Evolutionary conservation across 768 basidiomycete species (phyloP).

Genomic region (Auriculariales sp.): DNA sequence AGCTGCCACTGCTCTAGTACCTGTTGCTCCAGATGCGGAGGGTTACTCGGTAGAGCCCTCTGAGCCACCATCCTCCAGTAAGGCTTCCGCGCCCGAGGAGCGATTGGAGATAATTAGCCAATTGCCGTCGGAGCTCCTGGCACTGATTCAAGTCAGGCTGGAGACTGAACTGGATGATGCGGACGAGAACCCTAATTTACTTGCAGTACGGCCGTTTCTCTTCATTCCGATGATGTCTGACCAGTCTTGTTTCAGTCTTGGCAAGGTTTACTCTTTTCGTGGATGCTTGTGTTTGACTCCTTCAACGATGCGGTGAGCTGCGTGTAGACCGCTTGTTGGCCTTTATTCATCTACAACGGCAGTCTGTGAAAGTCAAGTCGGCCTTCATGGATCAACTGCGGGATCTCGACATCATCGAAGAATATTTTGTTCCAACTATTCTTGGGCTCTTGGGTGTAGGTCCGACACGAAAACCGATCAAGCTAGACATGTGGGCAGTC

Average conservation of each 20-base stretch:
- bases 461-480: slow-evolving; percentile 44
- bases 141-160: slow-evolving; percentile 39
- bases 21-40: slow-evolving; percentile 43
- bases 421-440: slow-evolving; percentile 55
- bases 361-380: slow-evolving; percentile 82
- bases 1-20: slow-evolving; percentile 36
- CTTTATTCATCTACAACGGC: slow-evolving; percentile 3
- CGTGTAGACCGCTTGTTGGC: not conserved
- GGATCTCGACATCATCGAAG: slow-evolving; percentile 45
- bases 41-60: slow-evolving; percentile 12
- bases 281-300: slow-evolving; percentile 81
- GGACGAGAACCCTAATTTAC: slow-evolving; percentile 18
- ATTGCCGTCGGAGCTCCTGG: slow-evolving; percentile 54
- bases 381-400: slow-evolving; percentile 80
- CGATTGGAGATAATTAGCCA: too few species aligned
- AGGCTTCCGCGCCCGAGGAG: slow-evolving; percentile 17
- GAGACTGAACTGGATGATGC: slow-evolving; percentile 23
- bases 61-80: not conserved
- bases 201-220: slow-evolving; percentile 17
- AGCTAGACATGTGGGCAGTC: slow-evolving; percentile 72
- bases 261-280: slow-evolving; percentile 63
- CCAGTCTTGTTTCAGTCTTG: slow-evolving; percentile 19
- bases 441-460: slow-evolving; percentile 46
- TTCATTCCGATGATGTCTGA: slow-evolving; percentile 2
- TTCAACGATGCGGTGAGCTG: slow-evolving; percentile 66